Conservation (phyloP, 352 stramenopile species). For the Pythium aphanidermatum region DNA sequence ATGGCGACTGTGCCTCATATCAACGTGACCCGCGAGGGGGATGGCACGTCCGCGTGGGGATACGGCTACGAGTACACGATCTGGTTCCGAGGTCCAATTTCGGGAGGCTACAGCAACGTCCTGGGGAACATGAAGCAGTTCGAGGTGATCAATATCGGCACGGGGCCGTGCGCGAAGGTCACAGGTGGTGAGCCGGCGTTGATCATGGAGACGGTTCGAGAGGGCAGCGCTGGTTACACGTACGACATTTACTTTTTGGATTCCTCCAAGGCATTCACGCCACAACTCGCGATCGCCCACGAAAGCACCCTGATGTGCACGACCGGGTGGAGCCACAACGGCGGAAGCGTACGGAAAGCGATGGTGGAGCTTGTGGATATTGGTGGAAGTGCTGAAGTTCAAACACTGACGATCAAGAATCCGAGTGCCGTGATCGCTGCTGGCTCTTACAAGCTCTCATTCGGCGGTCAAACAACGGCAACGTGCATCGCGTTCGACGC, state of each 20-base stretch:
- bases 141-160: constrained; percentile 44
- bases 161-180: constrained; percentile 30
- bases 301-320: constrained; percentile 21
- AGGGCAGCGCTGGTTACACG: constrained; percentile 45
- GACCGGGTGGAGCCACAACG: constrained; percentile 24
- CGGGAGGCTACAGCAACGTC: constrained; percentile 48
- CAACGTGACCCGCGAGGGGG: constrained; percentile 55
- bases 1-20: constrained; percentile 42
- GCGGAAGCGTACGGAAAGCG: constrained; percentile 36
- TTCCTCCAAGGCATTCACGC: constrained; percentile 26
- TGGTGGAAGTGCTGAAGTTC: constrained; percentile 58
- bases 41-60: constrained; percentile 56
- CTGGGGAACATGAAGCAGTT: constrained; percentile 50
- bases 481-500: constrained; percentile 41
- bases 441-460: constrained; percentile 42
- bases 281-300: constrained; percentile 27
- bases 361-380: constrained; percentile 34
- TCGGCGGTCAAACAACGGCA: constrained; percentile 35
- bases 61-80: constrained; percentile 80
- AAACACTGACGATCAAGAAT: constrained; percentile 42
- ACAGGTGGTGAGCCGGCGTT: constrained; percentile 42
- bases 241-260: constrained; percentile 81
- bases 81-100: constrained; percentile 48
- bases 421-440: constrained; percentile 8
- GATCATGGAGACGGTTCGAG: constrained; percentile 59